Evolutionary conservation across 2,329 filamentous ascomycete genomes (phyloP).

Genomic region (Boeremia exigua): DNA sequence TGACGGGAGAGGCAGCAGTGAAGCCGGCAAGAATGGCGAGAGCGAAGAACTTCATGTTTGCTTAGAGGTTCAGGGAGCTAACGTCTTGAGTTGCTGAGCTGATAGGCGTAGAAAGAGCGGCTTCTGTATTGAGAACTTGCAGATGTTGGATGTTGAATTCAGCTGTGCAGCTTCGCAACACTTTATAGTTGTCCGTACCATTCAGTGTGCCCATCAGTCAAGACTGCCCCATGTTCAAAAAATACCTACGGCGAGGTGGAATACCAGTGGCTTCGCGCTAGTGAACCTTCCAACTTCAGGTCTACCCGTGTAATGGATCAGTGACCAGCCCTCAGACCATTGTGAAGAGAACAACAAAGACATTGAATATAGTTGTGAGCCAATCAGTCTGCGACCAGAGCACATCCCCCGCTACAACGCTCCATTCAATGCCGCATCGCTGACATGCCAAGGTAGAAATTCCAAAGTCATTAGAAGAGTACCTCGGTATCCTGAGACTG

Average conservation of each 20-base stretch:
- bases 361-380: background rate
- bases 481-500: background rate
- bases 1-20: constrained; percentile 18
- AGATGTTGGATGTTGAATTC: background rate
- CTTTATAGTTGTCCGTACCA: no score
- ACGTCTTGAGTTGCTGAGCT: background rate
- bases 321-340: no score
- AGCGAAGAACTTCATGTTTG: constrained; percentile 28
- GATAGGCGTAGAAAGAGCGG: background rate
- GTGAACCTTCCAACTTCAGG: no score
- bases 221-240: no score
- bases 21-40: constrained; percentile 19
- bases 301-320: no score
- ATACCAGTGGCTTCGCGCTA: no score
- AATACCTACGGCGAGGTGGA: no score
- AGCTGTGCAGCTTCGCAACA: no score
- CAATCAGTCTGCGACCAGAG: background rate
- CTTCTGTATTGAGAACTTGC: background rate
- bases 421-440: no score
- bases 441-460: background rate
- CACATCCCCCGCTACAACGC: background rate
- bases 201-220: no score
- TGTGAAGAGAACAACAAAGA: background rate
- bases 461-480: background rate
- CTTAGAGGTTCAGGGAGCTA: background rate